Evolutionary conservation across 2,329 filamentous ascomycete species (phyloP).

Genomic region (Orbilia ellipsospora): DNA sequence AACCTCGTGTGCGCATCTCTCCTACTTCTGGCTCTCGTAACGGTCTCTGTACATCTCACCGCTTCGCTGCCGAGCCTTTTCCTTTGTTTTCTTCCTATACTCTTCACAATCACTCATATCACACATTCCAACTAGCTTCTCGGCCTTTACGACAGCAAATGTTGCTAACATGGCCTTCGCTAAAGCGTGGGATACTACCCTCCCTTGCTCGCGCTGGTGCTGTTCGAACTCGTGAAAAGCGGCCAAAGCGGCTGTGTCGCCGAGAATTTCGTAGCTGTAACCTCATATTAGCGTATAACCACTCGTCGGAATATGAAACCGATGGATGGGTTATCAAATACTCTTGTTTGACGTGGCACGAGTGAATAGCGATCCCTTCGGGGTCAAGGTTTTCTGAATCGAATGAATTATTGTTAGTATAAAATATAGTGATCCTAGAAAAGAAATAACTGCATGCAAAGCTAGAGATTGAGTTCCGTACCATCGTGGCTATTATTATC

Average conservation of each 20-base stretch:
- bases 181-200: constrained; percentile 76
- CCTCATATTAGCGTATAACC: too few relatives aligned
- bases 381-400: too few relatives aligned
- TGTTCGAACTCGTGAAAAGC: constrained; percentile 83
- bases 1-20: too few relatives aligned
- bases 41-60: neutral
- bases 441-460: too few relatives aligned
- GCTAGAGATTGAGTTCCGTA: too few relatives aligned
- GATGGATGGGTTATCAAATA: too few relatives aligned
- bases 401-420: too few relatives aligned
- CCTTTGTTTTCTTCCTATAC: constrained; percentile 28
- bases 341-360: too few relatives aligned
- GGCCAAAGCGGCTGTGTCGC: constrained; percentile 81
- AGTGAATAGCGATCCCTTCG: too few relatives aligned
- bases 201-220: constrained; percentile 76
- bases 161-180: constrained; percentile 83
- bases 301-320: too few relatives aligned
- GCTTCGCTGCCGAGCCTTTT: constrained; percentile 36
- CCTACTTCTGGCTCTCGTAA: neutral
- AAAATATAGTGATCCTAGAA: too few relatives aligned
- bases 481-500: too few relatives aligned
- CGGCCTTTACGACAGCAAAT: constrained; percentile 78
- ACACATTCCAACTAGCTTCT: constrained; percentile 78
- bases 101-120: constrained; percentile 66
- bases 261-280: constrained; percentile 78